Conservation (phyloP, 192 early-diverging fungal genomes). For the Linnemannia exigua region DNA sequence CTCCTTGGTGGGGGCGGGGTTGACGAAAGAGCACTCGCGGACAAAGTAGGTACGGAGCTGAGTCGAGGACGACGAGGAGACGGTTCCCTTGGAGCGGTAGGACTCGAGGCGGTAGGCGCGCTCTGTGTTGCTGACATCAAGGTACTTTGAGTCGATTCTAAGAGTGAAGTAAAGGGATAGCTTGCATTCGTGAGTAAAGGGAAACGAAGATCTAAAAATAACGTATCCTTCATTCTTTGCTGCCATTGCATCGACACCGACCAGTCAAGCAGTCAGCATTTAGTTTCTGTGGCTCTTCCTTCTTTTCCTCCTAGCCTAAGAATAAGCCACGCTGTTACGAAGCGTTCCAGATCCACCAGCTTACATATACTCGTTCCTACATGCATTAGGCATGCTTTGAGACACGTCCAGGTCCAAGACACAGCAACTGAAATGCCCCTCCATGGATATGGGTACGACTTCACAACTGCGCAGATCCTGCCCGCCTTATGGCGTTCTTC, state of each 20-base stretch:
- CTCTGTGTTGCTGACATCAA: conserved; percentile 80
- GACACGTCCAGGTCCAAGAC: no score
- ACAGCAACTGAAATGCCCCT: no score
- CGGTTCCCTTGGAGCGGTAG: conserved; percentile 96
- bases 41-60: conserved; percentile 97
- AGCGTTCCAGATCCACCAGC: no score
- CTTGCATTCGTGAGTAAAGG: neutral
- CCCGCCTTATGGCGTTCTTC: no score
- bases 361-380: no score
- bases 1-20: conserved; percentile 79
- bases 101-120: conserved; percentile 93
- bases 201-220: neutral
- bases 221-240: neutral
- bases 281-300: neutral
- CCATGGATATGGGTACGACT: no score
- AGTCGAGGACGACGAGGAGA: conserved; percentile 84
- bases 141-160: conserved; percentile 92
- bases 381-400: no score
- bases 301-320: neutral
- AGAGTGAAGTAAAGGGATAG: neutral
- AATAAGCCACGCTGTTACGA: no score
- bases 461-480: no score
- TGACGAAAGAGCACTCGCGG: conserved; percentile 92
- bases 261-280: neutral
- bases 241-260: neutral